Base-by-base conservation (phyloP, 75 land plant genomes). In the Picea sitchensis region DNA sequence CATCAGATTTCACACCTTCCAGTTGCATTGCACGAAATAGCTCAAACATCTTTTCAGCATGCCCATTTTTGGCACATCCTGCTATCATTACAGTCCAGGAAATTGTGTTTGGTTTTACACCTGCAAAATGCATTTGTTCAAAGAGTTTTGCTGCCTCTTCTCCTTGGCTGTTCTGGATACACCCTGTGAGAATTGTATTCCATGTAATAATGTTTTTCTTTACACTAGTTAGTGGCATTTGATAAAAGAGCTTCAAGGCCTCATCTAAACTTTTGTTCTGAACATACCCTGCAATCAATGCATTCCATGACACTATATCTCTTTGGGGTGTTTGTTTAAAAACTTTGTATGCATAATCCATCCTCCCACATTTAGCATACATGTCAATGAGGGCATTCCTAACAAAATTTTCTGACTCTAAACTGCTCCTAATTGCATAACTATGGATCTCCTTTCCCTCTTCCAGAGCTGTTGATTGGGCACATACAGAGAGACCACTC, bases 301-400 rank as follows among this genome's bases (percentile, higher is more conserved):
- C 75, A 82, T 86, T 90, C 92, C 92, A 90, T 36, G 90, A 78
- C 5, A 90, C 81, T 18, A 79, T 73, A 90, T 86, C 82, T 36
- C 84, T 82, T 5, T 12, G 17, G 63, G 72, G 72, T 76, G 84
- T 81, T 23, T 68, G 65, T 14, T 79, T 59, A 59, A 90, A 90
- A 58, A 90, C 65, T 13, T 62, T 26, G 18, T 84, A 61, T 57
- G 90, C 85, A 38, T 76, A 61, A 7, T 57, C 21, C 15, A 88
- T 64, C 12, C 61, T 75, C 14, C 86, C 81, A 76, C 88, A 84
- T 65, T 88, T 90, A 9, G 77, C 90, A 80, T 92, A 92, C 90
- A 92, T 86, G 68, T 90, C 90, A 23, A 90, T 82, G 5, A 86
- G 83, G 12, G 92, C 83, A 82, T 88, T 90, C 13, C 56, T 58